Conservation (phyloP, 2,329 filamentous ascomycete species). For the Drechslerella coelobrocha region DNA sequence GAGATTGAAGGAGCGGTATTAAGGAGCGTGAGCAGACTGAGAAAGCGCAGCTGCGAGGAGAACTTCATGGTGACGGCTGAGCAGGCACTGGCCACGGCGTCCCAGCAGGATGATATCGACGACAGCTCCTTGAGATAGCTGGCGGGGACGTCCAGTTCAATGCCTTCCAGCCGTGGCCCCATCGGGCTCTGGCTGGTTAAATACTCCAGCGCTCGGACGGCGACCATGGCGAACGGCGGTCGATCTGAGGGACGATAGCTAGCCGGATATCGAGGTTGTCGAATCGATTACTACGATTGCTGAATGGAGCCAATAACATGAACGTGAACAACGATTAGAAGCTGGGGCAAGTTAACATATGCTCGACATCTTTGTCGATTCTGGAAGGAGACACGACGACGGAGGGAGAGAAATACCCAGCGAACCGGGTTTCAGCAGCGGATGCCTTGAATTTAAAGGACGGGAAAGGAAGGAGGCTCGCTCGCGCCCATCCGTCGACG, state of each 20-base stretch:
- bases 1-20: conserved; percentile 30
- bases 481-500: too few relatives aligned
- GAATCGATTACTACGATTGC: too few relatives aligned
- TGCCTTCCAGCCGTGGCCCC: conserved; percentile 6
- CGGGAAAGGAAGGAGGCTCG: too few relatives aligned
- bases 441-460: too few relatives aligned
- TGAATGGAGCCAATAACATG: too few relatives aligned
- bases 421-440: too few relatives aligned
- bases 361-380: not conserved
- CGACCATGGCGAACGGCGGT: not conserved
- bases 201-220: conserved; percentile 23
- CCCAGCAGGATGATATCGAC: conserved; percentile 38
- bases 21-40: conserved; percentile 28
- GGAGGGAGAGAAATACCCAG: not conserved
- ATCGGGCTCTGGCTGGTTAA: conserved; percentile 37
- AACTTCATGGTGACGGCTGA: conserved; percentile 41
- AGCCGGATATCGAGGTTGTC: too few relatives aligned
- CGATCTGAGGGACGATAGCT: too few relatives aligned
- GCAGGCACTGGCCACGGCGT: conserved; percentile 29
- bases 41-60: conserved; percentile 31
- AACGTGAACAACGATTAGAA: too few relatives aligned
- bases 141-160: conserved; percentile 23
- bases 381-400: not conserved
- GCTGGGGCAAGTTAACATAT: too few relatives aligned
- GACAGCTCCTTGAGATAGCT: conserved; percentile 15